Percentiles rank a stretch among this genome's conserved stretches.
These are phyloP conservation scores for Lichtheimia ornata DNA, from an alignment of 371 early-diverging fungal species.

Conservation along the genomic window DNA sequence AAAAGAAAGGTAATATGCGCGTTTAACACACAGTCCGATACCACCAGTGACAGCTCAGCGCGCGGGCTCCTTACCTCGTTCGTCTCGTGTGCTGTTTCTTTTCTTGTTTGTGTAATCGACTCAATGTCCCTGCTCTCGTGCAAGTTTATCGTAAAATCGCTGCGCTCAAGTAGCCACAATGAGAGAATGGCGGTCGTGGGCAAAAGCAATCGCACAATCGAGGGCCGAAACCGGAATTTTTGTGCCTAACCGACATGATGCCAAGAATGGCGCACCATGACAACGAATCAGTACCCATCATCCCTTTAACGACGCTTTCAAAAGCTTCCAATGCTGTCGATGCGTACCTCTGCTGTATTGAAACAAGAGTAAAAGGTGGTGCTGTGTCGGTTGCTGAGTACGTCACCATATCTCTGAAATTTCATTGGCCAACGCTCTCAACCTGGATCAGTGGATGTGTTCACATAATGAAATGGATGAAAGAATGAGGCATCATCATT, in stretches of 20 bases:
- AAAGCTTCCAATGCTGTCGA: neutral
- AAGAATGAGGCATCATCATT: too few relatives aligned
- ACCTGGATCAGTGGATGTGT: too few relatives aligned
- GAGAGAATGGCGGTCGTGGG: neutral
- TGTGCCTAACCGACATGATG: neutral
- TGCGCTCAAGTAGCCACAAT: constrained; percentile 1
- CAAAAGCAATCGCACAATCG: neutral
- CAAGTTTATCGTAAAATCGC: neutral
- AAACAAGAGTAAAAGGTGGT: neutral
- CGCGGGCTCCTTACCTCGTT: constrained; percentile 2
- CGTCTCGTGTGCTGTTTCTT: constrained; percentile 1
- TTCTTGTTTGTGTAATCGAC: neutral
- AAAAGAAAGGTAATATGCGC: neutral
- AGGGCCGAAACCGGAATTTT: neutral
- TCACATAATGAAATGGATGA: too few relatives aligned
- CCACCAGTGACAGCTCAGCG: neutral
- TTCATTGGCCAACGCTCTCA: neutral
- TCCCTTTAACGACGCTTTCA: neutral
- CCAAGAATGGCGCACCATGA: constrained; percentile 1
- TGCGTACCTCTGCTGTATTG: neutral
- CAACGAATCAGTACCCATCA: neutral
- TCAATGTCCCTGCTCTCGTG: neutral
- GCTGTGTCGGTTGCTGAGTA: neutral
- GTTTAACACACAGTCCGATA: constrained; percentile 1
- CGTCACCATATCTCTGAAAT: constrained; percentile 2